These are phyloP conservation scores for Aspergillus novoparasiticus DNA, from an alignment of 2,329 filamentous ascomycete genomes.

Conservation along the genomic window DNA sequence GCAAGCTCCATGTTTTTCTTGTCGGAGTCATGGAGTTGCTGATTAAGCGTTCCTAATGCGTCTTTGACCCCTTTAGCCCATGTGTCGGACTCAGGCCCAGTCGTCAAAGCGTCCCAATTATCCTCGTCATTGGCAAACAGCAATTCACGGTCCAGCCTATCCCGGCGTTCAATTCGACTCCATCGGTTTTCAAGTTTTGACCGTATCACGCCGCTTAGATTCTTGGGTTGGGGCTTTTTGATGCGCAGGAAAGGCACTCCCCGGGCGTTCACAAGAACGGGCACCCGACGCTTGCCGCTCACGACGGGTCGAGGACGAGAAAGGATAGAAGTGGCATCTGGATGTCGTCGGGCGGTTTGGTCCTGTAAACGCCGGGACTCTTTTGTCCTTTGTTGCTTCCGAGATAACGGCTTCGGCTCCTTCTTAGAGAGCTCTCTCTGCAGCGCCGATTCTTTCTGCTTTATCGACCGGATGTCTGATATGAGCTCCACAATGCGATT, in stretches of 20 bases:
- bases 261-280: constrained; percentile 44
- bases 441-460: constrained; percentile 22
- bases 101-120: constrained; percentile 42
- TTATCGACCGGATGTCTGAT: constrained; percentile 24
- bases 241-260: constrained; percentile 48
- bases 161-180: constrained; percentile 35
- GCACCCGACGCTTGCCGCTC: constrained; percentile 42
- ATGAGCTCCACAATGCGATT: constrained; percentile 31
- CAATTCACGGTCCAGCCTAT: constrained; percentile 32
- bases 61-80: constrained; percentile 29
- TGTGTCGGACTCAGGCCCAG: constrained; percentile 18
- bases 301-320: constrained; percentile 37
- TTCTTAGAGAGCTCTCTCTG: constrained; percentile 22
- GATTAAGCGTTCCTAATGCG: constrained; percentile 24
- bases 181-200: constrained; percentile 39
- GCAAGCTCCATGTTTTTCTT: constrained; percentile 31
- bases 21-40: constrained; percentile 31
- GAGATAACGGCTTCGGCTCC: constrained; percentile 25
- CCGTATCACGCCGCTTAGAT: constrained; percentile 40
- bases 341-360: constrained; percentile 34
- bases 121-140: constrained; percentile 45
- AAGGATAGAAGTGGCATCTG: constrained; percentile 37
- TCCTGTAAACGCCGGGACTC: constrained; percentile 29
- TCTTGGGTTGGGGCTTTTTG: constrained; percentile 47
- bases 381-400: constrained; percentile 26